Evolutionary conservation across 2,329 filamentous ascomycete species (phyloP).

Genomic region (Rhinocladiella similis): DNA sequence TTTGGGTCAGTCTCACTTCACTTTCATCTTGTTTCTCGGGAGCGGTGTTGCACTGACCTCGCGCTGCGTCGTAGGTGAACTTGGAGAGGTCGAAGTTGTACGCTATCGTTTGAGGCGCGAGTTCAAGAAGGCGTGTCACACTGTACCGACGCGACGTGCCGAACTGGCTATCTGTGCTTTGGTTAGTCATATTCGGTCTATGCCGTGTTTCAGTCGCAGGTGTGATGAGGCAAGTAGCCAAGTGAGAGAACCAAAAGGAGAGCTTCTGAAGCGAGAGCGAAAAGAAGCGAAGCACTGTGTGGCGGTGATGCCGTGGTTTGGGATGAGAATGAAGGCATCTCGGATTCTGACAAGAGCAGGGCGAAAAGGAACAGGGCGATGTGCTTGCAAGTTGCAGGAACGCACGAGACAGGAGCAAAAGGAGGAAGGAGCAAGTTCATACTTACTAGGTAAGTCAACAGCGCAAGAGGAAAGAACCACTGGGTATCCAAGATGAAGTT

Average conservation of each 20-base stretch:
- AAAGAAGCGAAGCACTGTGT: slow-evolving; percentile 12
- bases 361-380: neutral
- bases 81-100: slow-evolving; percentile 29
- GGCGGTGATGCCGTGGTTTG: slow-evolving; percentile 2
- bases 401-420: neutral
- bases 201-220: slow-evolving; percentile 10
- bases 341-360: neutral
- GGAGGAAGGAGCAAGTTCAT: neutral
- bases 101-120: slow-evolving; percentile 20
- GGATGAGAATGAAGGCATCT: neutral
- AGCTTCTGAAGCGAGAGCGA: slow-evolving; percentile 7
- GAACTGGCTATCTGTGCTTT: slow-evolving; percentile 22
- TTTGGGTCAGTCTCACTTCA: slow-evolving; percentile 11
- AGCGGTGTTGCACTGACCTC: slow-evolving; percentile 20
- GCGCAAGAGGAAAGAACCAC: slow-evolving; percentile 9
- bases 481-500: neutral
- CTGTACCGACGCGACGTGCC: slow-evolving; percentile 23
- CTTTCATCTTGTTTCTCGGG: neutral
- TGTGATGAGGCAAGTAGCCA: slow-evolving; percentile 17
- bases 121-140: slow-evolving; percentile 24
- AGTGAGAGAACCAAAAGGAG: slow-evolving; percentile 21
- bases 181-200: slow-evolving; percentile 26
- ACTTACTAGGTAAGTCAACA: slow-evolving; percentile 10
- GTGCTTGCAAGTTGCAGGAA: slow-evolving; percentile 1
- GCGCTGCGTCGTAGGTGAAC: slow-evolving; percentile 30